These are phyloP conservation scores for Aspergillus carbonarius DNA, from an alignment of 2,329 filamentous ascomycete genomes.

Conservation along the genomic window DNA sequence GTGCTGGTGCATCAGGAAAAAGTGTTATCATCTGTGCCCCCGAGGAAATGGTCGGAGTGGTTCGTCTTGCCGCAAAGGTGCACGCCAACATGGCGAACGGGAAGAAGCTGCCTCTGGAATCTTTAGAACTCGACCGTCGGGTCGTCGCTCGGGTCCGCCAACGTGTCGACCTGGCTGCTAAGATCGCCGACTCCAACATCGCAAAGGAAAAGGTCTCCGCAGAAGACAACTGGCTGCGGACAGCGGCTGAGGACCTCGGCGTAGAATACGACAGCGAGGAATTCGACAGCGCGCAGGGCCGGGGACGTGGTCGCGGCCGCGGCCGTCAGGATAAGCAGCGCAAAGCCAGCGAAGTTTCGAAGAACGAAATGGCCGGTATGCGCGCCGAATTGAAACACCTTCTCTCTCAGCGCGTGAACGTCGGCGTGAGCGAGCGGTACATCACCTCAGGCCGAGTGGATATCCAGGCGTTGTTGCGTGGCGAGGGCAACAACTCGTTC, in stretches of 20 bases:
- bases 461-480: conserved; percentile 68
- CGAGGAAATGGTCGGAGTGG: conserved; percentile 83
- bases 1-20: conserved; percentile 72
- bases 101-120: conserved; percentile 66
- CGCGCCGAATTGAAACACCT: conserved; percentile 71
- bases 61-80: conserved; percentile 82
- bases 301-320: conserved; percentile 62
- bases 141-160: conserved; percentile 74
- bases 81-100: conserved; percentile 61
- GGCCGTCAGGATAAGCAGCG: conserved; percentile 75
- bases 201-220: conserved; percentile 85
- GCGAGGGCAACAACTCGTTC: conserved; percentile 64
- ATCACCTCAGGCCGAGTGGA: conserved; percentile 76
- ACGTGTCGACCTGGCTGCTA: conserved; percentile 77
- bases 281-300: conserved; percentile 62
- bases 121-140: conserved; percentile 78
- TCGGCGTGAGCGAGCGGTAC: conserved; percentile 85
- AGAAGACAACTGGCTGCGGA: conserved; percentile 80
- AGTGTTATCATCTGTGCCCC: conserved; percentile 88
- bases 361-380: conserved; percentile 69
- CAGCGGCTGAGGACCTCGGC: conserved; percentile 86
- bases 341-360: conserved; percentile 65
- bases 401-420: conserved; percentile 72
- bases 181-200: conserved; percentile 75
- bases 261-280: conserved; percentile 93